Evolutionary conservation across 208 protist species (phyloP), one percentile per base, ranked within the genome.

Genomic region (Eutreptiella sp.): DNA sequence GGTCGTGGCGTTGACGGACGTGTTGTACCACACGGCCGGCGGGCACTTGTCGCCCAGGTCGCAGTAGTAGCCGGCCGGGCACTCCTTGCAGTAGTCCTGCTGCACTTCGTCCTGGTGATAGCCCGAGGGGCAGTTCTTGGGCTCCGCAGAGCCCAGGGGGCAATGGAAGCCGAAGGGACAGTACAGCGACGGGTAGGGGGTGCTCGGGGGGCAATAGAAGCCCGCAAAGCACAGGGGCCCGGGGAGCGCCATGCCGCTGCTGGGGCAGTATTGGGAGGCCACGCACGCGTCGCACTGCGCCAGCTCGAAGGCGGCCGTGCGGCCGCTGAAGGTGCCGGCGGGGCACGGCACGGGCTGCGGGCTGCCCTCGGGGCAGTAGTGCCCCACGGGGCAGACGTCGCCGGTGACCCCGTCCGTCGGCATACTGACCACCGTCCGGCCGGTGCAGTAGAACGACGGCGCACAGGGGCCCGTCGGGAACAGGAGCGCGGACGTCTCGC

Each of bases 191-290:
- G n/a, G n/a, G n/a, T n/a, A n/a, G n/a, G n/a, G n/a, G n/a, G n/a
- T n/a, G n/a, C n/a, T 14, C 9, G 7, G 5, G 0, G 72, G 59
- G 46, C 75, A 80, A 53, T 76, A 80, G 39, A 57, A 72, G 11
- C 75, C 74, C 11, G 33, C 33, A 23, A 23, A 16, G 53, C 74
- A 80, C 1, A 53, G 14, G 16, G 57, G 57, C 27, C 5, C 21
- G 16, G 63, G 45, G 19, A 7, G 33, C 23, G 21, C 21, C 21
- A 76, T 33, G 3, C 68, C 69, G 21, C 64, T 34, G 43, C 1
- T 5, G 32, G 1, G 29, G 32, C 53, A 19, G 48, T 60, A 60
- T 26, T 21, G 9, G 11, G 46, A 35, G 60, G 54, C 46, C 1
- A 28, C 4, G 35, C 66, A 72, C 7, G 59, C 43, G 27, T 5